Evolutionary conservation across 2,329 filamentous ascomycete species (phyloP), one percentile per base, ranked within the genome.

Genomic region (Fusarium secorum): DNA sequence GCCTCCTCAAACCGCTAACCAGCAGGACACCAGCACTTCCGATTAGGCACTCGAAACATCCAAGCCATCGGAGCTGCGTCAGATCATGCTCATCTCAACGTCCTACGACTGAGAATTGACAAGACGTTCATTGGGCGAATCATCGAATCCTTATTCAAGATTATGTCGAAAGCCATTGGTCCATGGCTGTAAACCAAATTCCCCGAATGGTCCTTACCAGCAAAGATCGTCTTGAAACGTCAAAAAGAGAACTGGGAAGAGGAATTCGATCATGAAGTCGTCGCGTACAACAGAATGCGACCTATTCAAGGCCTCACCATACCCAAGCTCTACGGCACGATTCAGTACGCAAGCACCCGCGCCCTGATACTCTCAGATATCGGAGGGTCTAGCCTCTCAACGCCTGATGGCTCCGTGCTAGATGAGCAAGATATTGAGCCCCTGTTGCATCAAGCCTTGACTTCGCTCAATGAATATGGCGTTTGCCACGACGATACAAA

Each of bases 281-380:
- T 70, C 20, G 59, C 64, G 11, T 77, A 77, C 49, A 44, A 69
- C 11, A 70, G 59, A 30, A 57, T 75, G 11, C 48, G 65, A n/a
- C 60, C 54, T 20, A 35, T 78, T 11, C 75, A 77, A 41, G 75
- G 76, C 36, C 49, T 60, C 44, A 58, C 73, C 10, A 72, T 77
- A 8, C 75, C 75, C 18, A 64, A 28, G 28, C 67, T 61, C 17
- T 76, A 70, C 24, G 75, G 74, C 24, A 56, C 64, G 32, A 54
- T 67, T 17, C 49, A 71, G 11, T 73, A 72, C 44, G 59, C 60
- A 18, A 71, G 67, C 20, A 66, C 61, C 10, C 72, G 66, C 15
- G 70, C 73, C 45, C 61, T 76, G 11, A 56, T 77, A 61, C 69
- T 77, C 36, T 74, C 75, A 11, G 75, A 77, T 48, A 66, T 76